phyloP scores from a whole-genome alignment of 202 grass and related monocot species.

The Setaria italica region DNA sequence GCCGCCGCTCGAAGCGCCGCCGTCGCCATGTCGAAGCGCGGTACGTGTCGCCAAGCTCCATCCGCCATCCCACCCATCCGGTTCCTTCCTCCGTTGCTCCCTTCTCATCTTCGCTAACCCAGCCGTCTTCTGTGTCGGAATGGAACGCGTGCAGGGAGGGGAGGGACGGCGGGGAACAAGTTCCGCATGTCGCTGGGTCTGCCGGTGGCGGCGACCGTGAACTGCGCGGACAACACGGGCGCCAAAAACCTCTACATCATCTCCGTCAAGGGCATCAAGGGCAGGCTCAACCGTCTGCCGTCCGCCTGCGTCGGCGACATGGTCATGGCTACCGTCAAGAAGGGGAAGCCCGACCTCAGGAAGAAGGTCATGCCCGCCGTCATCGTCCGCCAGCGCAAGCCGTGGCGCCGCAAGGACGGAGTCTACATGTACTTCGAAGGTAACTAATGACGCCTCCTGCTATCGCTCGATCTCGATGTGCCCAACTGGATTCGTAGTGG shows the following conservation, averaged over 20 bases:
- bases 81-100: background rate
- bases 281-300: slow-evolving; percentile 68
- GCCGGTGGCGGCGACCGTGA: slow-evolving; percentile 71
- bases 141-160: slow-evolving; percentile 47
- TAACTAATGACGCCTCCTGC: background rate
- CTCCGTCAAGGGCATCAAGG: slow-evolving; percentile 87
- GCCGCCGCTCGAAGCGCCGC: slow-evolving; percentile 24
- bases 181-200: slow-evolving; percentile 78
- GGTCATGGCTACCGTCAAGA: slow-evolving; percentile 92
- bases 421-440: slow-evolving; percentile 96
- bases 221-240: slow-evolving; percentile 74
- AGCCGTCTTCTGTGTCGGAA: background rate
- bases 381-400: slow-evolving; percentile 84
- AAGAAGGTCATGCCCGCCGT: slow-evolving; percentile 93
- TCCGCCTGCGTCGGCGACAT: slow-evolving; percentile 84
- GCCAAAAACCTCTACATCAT: slow-evolving; percentile 86
- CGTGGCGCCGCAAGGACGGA: slow-evolving; percentile 81
- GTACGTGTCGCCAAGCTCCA: slow-evolving; percentile 19
- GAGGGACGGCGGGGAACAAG: slow-evolving; percentile 67
- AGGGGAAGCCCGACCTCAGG: slow-evolving; percentile 81
- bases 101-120: background rate
- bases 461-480: background rate
- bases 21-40: slow-evolving; percentile 72
- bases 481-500: background rate
- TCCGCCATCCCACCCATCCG: background rate